Conservation (phyloP, 495 filamentous ascomycete species). For the Symbiotaphrina buchneri region DNA sequence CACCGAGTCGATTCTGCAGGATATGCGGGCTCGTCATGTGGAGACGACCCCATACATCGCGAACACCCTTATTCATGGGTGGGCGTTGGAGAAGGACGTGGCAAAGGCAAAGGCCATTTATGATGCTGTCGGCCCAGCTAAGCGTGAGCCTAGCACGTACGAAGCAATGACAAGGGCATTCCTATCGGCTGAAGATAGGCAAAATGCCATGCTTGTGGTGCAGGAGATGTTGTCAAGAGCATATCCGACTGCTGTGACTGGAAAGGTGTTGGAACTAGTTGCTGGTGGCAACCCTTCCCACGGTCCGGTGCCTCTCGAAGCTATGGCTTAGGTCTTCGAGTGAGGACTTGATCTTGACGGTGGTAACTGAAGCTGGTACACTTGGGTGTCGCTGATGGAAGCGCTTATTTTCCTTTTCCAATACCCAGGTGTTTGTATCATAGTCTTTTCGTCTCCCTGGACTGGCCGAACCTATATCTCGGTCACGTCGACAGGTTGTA, state of each 20-base stretch:
- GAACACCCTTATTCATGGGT: constrained; percentile 96
- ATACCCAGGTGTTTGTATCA: too few species aligned
- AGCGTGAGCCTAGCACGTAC: constrained; percentile 94
- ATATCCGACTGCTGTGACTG: constrained; percentile 76
- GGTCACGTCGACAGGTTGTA: too few species aligned
- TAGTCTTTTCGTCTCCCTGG: too few species aligned
- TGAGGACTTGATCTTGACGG: too few species aligned
- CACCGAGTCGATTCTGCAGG: constrained; percentile 45
- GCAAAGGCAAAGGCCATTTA: constrained; percentile 60
- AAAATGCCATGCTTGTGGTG: constrained; percentile 51
- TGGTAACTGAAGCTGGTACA: too few species aligned
- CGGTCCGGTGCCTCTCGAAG: constrained; percentile 3
- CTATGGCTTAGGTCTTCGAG: neutral
- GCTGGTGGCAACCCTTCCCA: too few species aligned
- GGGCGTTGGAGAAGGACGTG: constrained; percentile 71
- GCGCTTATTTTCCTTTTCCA: too few species aligned
- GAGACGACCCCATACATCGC: constrained; percentile 94
- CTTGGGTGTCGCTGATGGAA: too few species aligned
- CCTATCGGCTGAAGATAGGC: constrained; percentile 58
- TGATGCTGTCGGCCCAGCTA: constrained; percentile 41
- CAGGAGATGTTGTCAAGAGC: constrained; percentile 78
- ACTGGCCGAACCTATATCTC: too few species aligned
- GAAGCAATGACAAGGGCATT: constrained; percentile 96
- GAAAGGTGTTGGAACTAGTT: constrained; percentile 79
- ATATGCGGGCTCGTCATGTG: constrained; percentile 49